Evolutionary conservation across 164 flowering plant species (phyloP), one percentile per base, ranked within the genome.

Genomic region (Cinnamomum chago): DNA sequence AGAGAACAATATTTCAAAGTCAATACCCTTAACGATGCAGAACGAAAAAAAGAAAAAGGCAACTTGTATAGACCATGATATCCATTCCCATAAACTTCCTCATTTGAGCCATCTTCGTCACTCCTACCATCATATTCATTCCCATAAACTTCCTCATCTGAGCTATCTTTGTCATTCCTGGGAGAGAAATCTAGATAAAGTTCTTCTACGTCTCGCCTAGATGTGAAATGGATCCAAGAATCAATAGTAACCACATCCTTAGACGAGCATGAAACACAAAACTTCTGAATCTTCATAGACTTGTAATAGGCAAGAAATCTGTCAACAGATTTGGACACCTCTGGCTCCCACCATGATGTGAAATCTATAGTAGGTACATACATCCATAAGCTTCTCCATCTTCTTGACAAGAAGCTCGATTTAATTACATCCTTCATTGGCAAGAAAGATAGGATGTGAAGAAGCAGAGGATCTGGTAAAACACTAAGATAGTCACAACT

Each of bases 401-500:
- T 30, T 30, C 33, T 30, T 13, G 67, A 64, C 33, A 64, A 64
- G 28, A 64, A 64, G 67, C 67, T 64, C 24, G 67, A n/a, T 25
- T 3, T 24, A 64, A 64, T 13, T 25, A 64, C 33, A 64, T 64
- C 28, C 28, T 64, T 25, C 67, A 64, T 64, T 13, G n/a, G 25
- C 22, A 64, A 23, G 67, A 64, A 24, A 24, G 67, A 64, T 64
- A 64, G 67, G 25, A 64, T 64, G 67, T 64, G 67, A 64, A 64
- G 67, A 64, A 64, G 25, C 14, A 64, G 24, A 3, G 67, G 24
- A 64, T 64, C 67, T 0, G 67, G 67, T 24, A 64, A 64, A 20
- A n/a, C 67, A 64, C 67, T 24, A 22, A 64, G n/a, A 13, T 25
- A 12, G 24, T 64, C 67, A 58, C 62, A 58, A 58, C 17, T 30